Evolutionary conservation across 495 filamentous ascomycete species (phyloP).

Genomic region (Durotheca rogersii): DNA sequence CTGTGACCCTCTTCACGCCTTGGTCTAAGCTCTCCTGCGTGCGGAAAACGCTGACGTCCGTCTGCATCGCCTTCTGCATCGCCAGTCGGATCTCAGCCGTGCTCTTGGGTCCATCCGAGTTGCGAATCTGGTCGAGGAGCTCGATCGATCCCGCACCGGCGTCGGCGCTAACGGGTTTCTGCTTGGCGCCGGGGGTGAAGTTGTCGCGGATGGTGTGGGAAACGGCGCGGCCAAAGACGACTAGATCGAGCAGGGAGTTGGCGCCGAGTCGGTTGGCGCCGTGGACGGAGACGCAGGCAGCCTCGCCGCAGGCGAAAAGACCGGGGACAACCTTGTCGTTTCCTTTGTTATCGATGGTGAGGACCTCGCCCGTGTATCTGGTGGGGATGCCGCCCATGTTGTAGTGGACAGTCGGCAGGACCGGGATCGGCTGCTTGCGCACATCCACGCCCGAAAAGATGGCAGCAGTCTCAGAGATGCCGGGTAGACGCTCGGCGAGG

Average conservation of each 20-base stretch:
- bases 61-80: slow-evolving; percentile 99
- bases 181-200: slow-evolving; percentile 73
- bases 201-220: slow-evolving; percentile 94
- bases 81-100: slow-evolving; percentile 83
- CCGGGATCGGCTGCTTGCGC: slow-evolving; percentile 92
- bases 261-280: slow-evolving; percentile 96
- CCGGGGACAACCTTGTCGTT: slow-evolving; percentile 92
- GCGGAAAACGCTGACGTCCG: slow-evolving; percentile 94
- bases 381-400: slow-evolving; percentile 99
- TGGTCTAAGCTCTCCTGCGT: slow-evolving; percentile 86
- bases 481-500: slow-evolving; percentile 92
- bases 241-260: slow-evolving; percentile 95
- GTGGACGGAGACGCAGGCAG: slow-evolving; percentile 95
- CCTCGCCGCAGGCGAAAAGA: slow-evolving; percentile 94
- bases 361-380: slow-evolving; percentile 92
- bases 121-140: slow-evolving; percentile 83
- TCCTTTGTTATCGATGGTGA: slow-evolving; percentile 78
- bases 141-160: slow-evolving; percentile 84
- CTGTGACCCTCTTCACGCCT: slow-evolving; percentile 75
- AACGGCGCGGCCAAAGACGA: slow-evolving; percentile 95
- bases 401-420: slow-evolving; percentile 97
- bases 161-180: slow-evolving; percentile 73
- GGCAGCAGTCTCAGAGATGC: slow-evolving; percentile 95
- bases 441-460: slow-evolving; percentile 98
- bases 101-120: slow-evolving; percentile 76